A percentile compares a stretch with the other conserved stretches of the same genome.
Conservation (phyloP, 371 early-diverging fungal genomes). For the Lichtheimia corymbifera region DNA sequence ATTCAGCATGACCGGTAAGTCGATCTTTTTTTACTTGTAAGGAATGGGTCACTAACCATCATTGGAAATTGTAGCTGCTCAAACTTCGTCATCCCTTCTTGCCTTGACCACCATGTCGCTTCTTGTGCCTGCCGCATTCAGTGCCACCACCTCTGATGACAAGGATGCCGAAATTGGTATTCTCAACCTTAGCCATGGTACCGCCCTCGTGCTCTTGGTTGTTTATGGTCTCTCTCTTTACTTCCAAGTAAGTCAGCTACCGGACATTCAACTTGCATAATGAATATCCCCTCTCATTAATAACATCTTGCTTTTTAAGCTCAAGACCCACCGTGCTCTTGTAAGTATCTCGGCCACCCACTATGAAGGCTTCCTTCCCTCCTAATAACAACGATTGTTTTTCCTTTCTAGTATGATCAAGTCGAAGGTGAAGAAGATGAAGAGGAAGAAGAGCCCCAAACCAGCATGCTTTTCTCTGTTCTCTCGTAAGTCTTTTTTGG, state of each 20-base stretch:
- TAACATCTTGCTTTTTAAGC: constrained; percentile 10
- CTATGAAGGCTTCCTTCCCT: constrained; percentile 20
- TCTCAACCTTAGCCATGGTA: constrained; percentile 67
- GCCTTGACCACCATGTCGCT: constrained; percentile 76
- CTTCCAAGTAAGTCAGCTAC: constrained; percentile 64
- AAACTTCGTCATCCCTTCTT: constrained; percentile 78
- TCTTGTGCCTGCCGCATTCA: constrained; percentile 84
- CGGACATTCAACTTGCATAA: background rate
- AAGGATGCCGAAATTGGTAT: constrained; percentile 41
- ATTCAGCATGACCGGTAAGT: constrained; percentile 50
- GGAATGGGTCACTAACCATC: constrained; percentile 23
- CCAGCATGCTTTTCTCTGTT: constrained; percentile 49
- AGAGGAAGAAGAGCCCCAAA: constrained; percentile 50
- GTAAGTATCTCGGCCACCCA: constrained; percentile 23
- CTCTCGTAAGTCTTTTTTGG: constrained; percentile 18
- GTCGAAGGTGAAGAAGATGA: constrained; percentile 47
- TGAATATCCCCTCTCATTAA: constrained; percentile 13
- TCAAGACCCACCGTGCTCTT: constrained; percentile 66
- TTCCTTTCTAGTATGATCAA: constrained; percentile 11
- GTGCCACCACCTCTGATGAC: constrained; percentile 32
- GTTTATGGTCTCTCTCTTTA: constrained; percentile 74
- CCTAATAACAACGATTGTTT: constrained; percentile 40
- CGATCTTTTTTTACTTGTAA: background rate
- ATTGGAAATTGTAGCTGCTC: constrained; percentile 51
- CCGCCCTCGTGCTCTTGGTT: constrained; percentile 77